Evolutionary conservation across 2,329 filamentous ascomycete species (phyloP), one percentile per base, ranked within the genome.

Genomic region (Fusarium newnesense): DNA sequence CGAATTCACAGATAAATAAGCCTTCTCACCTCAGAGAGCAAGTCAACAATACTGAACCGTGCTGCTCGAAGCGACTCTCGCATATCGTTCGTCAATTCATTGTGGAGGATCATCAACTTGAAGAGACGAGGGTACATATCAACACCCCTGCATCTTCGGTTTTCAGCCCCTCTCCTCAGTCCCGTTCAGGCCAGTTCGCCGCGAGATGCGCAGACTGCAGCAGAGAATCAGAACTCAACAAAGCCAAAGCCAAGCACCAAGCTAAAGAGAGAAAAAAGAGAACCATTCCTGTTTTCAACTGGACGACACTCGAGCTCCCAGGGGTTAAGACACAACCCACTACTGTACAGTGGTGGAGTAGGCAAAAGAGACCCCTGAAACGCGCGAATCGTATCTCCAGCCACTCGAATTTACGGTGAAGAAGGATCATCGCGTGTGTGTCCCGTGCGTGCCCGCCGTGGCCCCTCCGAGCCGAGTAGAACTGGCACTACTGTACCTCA

Each of bases 51-150:
- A 64, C 44, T 70, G 60, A 69, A 65, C 67, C 66, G 66, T 69
- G 59, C 67, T 65, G 64, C 37, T 9, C 21, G 46, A 68, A 68
- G 54, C 65, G 65, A 68, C 54, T 70, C 47, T 69, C 67, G 67
- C 59, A 69, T 65, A 69, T 69, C 67, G 63, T 39, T 69, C 65
- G 52, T 43, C 39, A 43, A 32, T 59, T 15, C 21, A 32, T 39
- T 52, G 62, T 62, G 57, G 57, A 62, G 57, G 57, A 46, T 64
- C 61, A 60, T 43, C 53, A 66, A 28, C 32, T 46, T 53, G 30
- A 40, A 60, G 13, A 43, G 39, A 59, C 40, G 24, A 65, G 47
- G 58, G 53, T 39, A 39, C 30, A 36, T 10, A 37, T 46, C 26
- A 32, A 21, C 11, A 42, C 37, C 64, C 65, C 65, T 67, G 64